A percentile compares a stretch with the other conserved stretches of the same genome.
Conservation (phyloP, 257 asterid genomes). For the Apocynum venetum region DNA sequence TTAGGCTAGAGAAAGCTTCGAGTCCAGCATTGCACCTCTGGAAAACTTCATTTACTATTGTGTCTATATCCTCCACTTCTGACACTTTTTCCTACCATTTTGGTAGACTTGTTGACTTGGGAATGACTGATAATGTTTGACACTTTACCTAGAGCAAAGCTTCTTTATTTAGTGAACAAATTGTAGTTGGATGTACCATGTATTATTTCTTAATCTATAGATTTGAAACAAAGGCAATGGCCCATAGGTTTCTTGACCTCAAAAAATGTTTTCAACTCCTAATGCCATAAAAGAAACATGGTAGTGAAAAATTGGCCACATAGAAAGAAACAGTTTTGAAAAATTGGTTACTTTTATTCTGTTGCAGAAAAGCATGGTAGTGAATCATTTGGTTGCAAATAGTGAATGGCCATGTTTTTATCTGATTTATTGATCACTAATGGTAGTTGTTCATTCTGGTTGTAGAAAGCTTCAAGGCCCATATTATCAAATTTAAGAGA, state of each 20-base stretch:
- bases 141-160: neutral
- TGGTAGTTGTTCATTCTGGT: slow-evolving; percentile 11
- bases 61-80: neutral
- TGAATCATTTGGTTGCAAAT: neutral
- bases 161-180: neutral
- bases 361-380: neutral
- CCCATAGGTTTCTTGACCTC: neutral
- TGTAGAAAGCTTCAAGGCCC: slow-evolving; percentile 54
- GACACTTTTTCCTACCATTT: neutral
- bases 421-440: slow-evolving; percentile 1
- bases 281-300: neutral
- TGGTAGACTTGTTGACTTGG: neutral
- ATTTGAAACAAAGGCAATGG: neutral
- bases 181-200: neutral
- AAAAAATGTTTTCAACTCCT: neutral
- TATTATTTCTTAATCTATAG: too few relatives aligned
- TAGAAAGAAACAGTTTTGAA: neutral
- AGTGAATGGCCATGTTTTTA: neutral
- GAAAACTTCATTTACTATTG: slow-evolving; percentile 40
- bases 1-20: slow-evolving; percentile 35
- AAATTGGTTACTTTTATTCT: neutral
- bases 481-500: slow-evolving; percentile 52
- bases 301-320: neutral
- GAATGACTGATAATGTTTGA: neutral
- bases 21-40: slow-evolving; percentile 21